phyloP scores from a whole-genome alignment of 306 rosid genomes.

The Vicia villosa region DNA sequence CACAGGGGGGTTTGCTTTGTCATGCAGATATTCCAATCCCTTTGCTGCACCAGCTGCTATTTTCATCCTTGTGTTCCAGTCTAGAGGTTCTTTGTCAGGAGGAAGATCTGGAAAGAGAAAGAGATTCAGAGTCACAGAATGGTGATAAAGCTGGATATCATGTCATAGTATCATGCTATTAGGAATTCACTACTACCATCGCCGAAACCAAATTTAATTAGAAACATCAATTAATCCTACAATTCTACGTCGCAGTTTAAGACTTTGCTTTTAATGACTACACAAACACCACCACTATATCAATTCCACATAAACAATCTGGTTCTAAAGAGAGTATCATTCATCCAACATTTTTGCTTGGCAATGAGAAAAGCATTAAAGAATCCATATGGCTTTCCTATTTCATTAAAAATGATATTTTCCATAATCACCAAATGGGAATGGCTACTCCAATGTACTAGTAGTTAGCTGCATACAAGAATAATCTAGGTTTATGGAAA shows the following conservation, averaged over 20 bases:
- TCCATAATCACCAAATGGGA: not conserved
- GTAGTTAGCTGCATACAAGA: not conserved
- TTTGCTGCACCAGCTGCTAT: constrained; percentile 98
- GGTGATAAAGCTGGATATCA: not conserved
- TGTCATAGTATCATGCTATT: not conserved
- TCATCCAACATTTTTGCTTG: constrained; percentile 9
- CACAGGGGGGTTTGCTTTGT: constrained; percentile 94
- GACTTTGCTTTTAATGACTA: constrained; percentile 3
- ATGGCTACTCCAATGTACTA: not conserved
- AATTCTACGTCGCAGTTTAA: not conserved
- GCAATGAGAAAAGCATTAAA: constrained; percentile 1
- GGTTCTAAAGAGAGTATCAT: constrained; percentile 5
- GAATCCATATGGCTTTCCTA: not conserved
- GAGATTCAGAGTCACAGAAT: constrained; percentile 31
- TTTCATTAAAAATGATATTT: constrained; percentile 8
- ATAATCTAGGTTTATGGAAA: constrained; percentile 6
- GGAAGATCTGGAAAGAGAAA: constrained; percentile 70
- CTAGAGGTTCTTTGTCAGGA: constrained; percentile 77
- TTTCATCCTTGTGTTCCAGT: constrained; percentile 98
- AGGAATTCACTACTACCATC: not conserved
- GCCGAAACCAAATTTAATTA: constrained; percentile 17
- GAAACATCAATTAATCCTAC: constrained; percentile 4
- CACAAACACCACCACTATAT: not conserved
- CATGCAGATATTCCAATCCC: constrained; percentile 95
- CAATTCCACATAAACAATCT: constrained; percentile 22